Conservation (phyloP, 2,329 filamentous ascomycete genomes). For the Neofusicoccum cordaticola region DNA sequence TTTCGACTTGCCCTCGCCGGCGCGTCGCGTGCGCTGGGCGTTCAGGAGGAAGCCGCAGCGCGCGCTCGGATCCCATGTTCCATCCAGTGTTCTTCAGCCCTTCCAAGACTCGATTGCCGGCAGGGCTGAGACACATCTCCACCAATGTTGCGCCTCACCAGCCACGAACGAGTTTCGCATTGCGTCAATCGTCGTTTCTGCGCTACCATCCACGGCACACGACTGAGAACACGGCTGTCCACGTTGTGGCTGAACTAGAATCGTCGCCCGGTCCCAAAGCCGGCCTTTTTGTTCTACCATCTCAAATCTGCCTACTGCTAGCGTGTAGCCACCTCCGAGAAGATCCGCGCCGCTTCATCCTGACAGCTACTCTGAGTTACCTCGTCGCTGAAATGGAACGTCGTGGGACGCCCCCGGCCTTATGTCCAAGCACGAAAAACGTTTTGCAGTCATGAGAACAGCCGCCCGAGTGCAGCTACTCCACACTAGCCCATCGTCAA, state of each 20-base stretch:
- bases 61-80: background rate
- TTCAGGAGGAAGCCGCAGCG: background rate
- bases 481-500: background rate
- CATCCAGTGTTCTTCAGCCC: background rate
- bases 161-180: background rate
- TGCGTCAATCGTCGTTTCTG: conserved; percentile 3
- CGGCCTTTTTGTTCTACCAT: background rate
- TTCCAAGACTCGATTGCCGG: background rate
- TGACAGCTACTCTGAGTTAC: background rate
- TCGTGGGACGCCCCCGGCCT: background rate
- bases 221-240: background rate
- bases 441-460: background rate
- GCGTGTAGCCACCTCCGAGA: background rate
- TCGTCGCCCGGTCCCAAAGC: conserved; percentile 3
- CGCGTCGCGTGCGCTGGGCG: background rate
- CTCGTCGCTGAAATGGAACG: background rate
- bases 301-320: background rate
- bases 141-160: background rate
- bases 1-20: background rate
- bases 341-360: background rate
- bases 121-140: conserved; percentile 15
- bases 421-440: background rate
- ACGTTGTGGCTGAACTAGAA: conserved; percentile 3
- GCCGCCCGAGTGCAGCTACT: background rate
- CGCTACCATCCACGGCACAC: background rate